Conservation (phyloP, 2,329 filamentous ascomycete genomes). For the Diaporthe citrichinensis region DNA sequence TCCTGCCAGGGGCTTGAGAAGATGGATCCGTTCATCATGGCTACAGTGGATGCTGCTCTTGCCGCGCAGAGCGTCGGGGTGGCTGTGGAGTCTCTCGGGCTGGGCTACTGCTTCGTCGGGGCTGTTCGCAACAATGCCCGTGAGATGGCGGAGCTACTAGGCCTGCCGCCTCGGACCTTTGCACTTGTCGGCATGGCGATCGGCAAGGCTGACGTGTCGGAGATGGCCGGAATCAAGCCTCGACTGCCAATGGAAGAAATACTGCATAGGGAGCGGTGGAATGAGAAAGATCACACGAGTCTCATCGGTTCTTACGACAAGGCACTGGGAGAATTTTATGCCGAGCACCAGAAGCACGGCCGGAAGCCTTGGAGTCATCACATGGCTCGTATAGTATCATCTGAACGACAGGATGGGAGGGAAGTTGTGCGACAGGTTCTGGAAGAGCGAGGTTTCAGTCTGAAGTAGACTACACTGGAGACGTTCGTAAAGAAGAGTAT, state of each 20-base stretch:
- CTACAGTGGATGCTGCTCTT: slow-evolving; percentile 50
- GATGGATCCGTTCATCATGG: slow-evolving; percentile 52
- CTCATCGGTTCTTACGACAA: slow-evolving; percentile 47
- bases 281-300: slow-evolving; percentile 40
- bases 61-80: slow-evolving; percentile 51
- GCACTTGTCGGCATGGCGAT: slow-evolving; percentile 50
- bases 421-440: background rate
- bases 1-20: slow-evolving; percentile 47
- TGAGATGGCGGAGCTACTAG: slow-evolving; percentile 48
- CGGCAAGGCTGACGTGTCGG: slow-evolving; percentile 38
- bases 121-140: slow-evolving; percentile 49
- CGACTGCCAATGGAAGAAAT: slow-evolving; percentile 43
- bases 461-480: background rate
- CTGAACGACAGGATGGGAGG: background rate
- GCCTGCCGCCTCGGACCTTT: slow-evolving; percentile 49
- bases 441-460: background rate
- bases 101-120: slow-evolving; percentile 52
- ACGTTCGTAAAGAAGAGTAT: background rate
- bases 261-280: slow-evolving; percentile 48
- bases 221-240: background rate
- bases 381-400: background rate
- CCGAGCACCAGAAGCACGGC: slow-evolving; percentile 41
- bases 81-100: slow-evolving; percentile 50
- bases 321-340: slow-evolving; percentile 47
- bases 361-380: background rate